Conservation (phyloP, 768 basidiomycete genomes). For the Sporobolomyces phaffii region DNA sequence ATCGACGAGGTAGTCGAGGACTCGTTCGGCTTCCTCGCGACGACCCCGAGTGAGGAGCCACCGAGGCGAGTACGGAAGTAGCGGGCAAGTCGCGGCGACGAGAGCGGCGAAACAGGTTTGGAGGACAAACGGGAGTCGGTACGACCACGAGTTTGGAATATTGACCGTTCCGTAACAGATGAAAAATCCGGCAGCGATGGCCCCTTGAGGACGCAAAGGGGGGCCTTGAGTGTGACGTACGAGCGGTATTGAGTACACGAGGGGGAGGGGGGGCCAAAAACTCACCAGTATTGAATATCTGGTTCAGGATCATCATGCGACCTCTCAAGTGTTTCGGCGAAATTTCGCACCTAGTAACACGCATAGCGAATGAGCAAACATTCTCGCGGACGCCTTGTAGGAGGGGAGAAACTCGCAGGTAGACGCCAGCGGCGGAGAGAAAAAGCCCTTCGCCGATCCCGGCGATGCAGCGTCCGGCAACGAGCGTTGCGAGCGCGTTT, state of each 20-base stretch:
- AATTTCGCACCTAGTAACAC: slow-evolving; percentile 50
- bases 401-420: too few relatives aligned
- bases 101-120: slow-evolving; percentile 8
- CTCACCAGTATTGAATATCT: slow-evolving; percentile 52
- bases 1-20: slow-evolving; percentile 41
- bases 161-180: slow-evolving; percentile 48
- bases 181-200: slow-evolving; percentile 46
- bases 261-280: too few relatives aligned
- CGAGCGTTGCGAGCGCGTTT: slow-evolving; percentile 46
- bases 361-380: too few relatives aligned
- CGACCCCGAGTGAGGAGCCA: slow-evolving; percentile 50
- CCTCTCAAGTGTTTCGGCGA: slow-evolving; percentile 51
- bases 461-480: slow-evolving; percentile 52
- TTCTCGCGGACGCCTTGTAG: neutral
- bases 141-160: slow-evolving; percentile 45
- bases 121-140: slow-evolving; percentile 48
- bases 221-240: slow-evolving; percentile 20
- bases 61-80: slow-evolving; percentile 50
- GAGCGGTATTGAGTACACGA: too few relatives aligned
- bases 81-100: slow-evolving; percentile 44
- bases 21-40: slow-evolving; percentile 45
- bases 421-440: neutral
- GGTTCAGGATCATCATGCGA: slow-evolving; percentile 49
- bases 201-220: slow-evolving; percentile 17
- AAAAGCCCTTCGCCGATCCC: slow-evolving; percentile 42